phyloP scores from a whole-genome alignment of 306 rosid genomes.

The Castanea crenata region DNA sequence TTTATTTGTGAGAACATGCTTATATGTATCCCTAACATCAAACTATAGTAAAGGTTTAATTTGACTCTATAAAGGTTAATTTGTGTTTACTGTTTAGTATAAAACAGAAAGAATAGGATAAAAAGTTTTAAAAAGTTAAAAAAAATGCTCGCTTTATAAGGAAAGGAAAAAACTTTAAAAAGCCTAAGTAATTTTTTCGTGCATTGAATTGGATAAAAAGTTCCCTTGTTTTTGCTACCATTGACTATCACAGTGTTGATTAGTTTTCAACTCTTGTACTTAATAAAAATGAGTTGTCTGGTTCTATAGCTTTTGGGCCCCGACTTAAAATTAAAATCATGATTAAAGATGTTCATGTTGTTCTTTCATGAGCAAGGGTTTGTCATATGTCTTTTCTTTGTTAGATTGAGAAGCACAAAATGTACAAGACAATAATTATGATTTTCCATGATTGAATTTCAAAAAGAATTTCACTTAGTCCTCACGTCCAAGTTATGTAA shows the following conservation, averaged over 20 bases:
- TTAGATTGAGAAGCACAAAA: constrained; percentile 35
- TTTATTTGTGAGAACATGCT: too few relatives aligned
- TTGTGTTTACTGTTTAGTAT: background rate
- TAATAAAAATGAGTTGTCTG: constrained; percentile 10
- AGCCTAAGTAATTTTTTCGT: constrained; percentile 54
- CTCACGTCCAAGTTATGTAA: background rate
- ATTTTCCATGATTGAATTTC: background rate
- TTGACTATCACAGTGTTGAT: constrained; percentile 69
- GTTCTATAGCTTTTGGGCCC: constrained; percentile 47
- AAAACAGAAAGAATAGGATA: constrained; percentile 10
- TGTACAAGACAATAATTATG: background rate
- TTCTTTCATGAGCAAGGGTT: constrained; percentile 55
- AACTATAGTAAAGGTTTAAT: background rate
- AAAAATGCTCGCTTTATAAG: constrained; percentile 41
- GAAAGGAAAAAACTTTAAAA: constrained; percentile 49
- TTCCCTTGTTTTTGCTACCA: constrained; percentile 58
- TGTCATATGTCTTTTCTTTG: constrained; percentile 46
- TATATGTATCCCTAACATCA: too few relatives aligned
- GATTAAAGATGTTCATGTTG: constrained; percentile 46
- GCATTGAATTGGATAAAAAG: constrained; percentile 70
- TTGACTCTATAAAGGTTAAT: background rate
- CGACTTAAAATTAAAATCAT: constrained; percentile 41
- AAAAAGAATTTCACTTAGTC: background rate
- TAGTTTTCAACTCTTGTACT: constrained; percentile 32
- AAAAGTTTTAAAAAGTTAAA: constrained; percentile 33